These are phyloP conservation scores for Austropuccinia psidii DNA, from an alignment of 1,284 basidiomycete species.

Conservation along the genomic window DNA sequence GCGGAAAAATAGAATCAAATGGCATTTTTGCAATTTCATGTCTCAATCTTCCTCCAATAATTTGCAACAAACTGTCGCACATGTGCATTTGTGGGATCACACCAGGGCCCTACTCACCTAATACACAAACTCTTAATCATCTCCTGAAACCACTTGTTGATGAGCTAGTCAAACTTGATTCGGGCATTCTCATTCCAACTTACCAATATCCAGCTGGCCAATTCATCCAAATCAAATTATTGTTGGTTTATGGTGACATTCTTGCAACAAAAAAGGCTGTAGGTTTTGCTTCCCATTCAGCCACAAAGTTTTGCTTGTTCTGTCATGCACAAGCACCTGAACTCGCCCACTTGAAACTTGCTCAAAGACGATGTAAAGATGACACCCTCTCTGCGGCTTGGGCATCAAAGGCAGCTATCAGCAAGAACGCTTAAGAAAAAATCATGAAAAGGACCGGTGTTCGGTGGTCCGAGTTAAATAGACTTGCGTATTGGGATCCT, in stretches of 20 bases:
- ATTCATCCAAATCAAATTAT: constrained; percentile 2
- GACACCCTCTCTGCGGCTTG: not conserved
- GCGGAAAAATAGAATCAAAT: not conserved
- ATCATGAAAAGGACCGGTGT: constrained; percentile 12
- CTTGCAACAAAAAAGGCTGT: constrained; percentile 11
- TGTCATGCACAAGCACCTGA: not conserved
- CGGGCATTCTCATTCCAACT: constrained; percentile 1
- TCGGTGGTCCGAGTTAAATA: constrained; percentile 18
- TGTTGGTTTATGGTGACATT: not conserved
- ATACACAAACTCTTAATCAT: constrained; percentile 4
- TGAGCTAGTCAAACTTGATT: constrained; percentile 8
- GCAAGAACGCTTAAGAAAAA: not conserved
- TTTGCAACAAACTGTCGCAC: constrained; percentile 6
- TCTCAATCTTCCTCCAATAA: constrained; percentile 13
- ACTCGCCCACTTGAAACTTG: not conserved
- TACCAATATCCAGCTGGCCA: constrained; percentile 1
- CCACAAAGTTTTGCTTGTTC: constrained; percentile 11
- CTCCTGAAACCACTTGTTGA: constrained; percentile 7
- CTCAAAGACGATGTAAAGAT: not conserved
- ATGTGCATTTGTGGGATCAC: constrained; percentile 13
- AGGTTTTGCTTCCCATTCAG: constrained; percentile 8
- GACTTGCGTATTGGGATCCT: constrained; percentile 19
- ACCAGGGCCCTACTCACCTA: constrained; percentile 6
- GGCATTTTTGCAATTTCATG: constrained; percentile 12
- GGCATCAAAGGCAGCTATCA: not conserved